These are phyloP conservation scores for Agrocybe praecox DNA, from an alignment of 768 basidiomycete species.

Conservation along the genomic window DNA sequence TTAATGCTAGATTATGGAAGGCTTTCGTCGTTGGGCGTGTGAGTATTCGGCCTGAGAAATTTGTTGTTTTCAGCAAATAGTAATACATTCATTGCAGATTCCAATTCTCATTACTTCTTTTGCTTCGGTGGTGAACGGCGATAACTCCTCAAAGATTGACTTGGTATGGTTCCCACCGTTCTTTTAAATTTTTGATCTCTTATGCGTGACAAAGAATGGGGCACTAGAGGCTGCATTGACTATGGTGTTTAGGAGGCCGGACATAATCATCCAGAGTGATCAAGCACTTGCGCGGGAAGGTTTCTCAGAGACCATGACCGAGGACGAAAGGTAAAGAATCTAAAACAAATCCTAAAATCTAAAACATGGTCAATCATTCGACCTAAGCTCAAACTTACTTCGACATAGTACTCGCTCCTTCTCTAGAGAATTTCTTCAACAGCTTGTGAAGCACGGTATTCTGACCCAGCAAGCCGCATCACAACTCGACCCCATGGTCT, in stretches of 20 bases:
- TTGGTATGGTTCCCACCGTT: constrained; percentile 45
- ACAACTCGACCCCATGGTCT: constrained; percentile 52
- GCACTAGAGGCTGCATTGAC: constrained; percentile 54
- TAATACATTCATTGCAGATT: constrained; percentile 49
- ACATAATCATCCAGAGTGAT: constrained; percentile 60
- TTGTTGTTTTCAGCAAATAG: constrained; percentile 23
- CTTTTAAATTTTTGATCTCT: not conserved
- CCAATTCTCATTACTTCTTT: constrained; percentile 61
- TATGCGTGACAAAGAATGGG: constrained; percentile 33
- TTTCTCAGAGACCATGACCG: constrained; percentile 23
- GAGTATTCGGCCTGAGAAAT: constrained; percentile 25
- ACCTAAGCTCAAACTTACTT: not conserved
- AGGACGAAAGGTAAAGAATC: constrained; percentile 29
- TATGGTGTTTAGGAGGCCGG: constrained; percentile 48
- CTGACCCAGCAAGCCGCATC: constrained; percentile 54
- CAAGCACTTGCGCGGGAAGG: constrained; percentile 38
- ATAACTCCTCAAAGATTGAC: constrained; percentile 54
- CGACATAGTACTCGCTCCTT: constrained; percentile 34
- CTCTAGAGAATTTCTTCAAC: constrained; percentile 54
- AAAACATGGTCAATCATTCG: not conserved
- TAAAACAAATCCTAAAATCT: no score
- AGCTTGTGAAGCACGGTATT: constrained; percentile 54
- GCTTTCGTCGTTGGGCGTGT: constrained; percentile 76
- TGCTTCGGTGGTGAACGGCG: constrained; percentile 53
- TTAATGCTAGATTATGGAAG: constrained; percentile 56